Base-by-base conservation (phyloP, 2,329 filamentous ascomycete species). In the Cladosporium sp. region DNA sequence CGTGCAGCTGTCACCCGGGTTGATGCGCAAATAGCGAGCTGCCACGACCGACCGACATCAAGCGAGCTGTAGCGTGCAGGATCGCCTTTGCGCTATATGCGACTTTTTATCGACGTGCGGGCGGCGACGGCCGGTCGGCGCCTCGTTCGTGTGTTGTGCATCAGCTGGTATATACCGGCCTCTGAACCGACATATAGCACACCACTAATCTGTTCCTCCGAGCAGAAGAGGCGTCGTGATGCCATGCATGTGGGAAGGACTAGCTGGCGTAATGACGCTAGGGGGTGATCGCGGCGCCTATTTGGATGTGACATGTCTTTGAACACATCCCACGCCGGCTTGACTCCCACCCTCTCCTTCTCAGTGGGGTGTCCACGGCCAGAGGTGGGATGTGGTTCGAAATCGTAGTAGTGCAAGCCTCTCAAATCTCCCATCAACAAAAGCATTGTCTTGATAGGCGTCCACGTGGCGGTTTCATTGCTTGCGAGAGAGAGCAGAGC, bases 61-160 rank as follows among this genome's bases (percentile, higher is more conserved):
- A 45, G 42, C 42, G 42, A 45, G 42, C 35, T 39, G 32, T 36
- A 36, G 20, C 48, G 35, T 34, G 34, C 48, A 37, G 32, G 48
- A 39, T 51, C 34, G 34, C 19, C 34, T n/a, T n/a, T 48, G 45
- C 45, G 28, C 28, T 28, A 15, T 28, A 17, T 19, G n/a, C 24
- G 25, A 20, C 39, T 42, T 17, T 45, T 25, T 45, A 22, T 45
- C 42, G 42, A 45, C 13, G 25, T 45, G 42, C 42, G 42, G 39
- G 35, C 36, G 49, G 42, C 42, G 19, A n/a, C n/a, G 22, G 42
- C 8, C 22, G 15, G 49, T 17, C 28, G 45, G 45, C 45, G 45
- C 45, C 45, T 48, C 37, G n/a, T n/a, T 32, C 28, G 49, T 52
- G 49, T 52, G 49, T 52, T 52, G 49, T 52, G 49, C 49, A 52